Evolutionary conservation across 1,284 basidiomycete genomes (phyloP).

Genomic region (Naganishia albida): DNA sequence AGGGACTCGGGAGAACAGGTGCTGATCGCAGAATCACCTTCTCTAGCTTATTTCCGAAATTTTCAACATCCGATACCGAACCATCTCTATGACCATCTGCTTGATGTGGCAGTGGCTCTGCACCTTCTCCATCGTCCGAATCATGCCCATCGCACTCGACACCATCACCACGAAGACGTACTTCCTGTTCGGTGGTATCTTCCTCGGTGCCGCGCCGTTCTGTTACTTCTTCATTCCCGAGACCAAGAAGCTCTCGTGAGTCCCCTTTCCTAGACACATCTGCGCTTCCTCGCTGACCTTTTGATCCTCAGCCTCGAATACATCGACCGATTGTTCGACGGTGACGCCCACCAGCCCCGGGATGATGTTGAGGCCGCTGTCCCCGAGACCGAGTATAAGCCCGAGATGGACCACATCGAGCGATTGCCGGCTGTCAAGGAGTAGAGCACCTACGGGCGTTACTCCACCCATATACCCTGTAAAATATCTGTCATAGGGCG

Average conservation of each 20-base stretch:
- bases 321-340: slow-evolving; percentile 35
- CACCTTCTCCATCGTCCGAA: slow-evolving; percentile 40
- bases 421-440: slow-evolving; percentile 29
- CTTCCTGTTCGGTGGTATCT: slow-evolving; percentile 35
- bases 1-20: neutral
- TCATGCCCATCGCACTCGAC: slow-evolving; percentile 35
- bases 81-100: slow-evolving; percentile 39
- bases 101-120: slow-evolving; percentile 40
- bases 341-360: neutral
- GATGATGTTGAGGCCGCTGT: slow-evolving; percentile 29
- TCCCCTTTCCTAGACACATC: neutral
- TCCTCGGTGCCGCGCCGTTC: slow-evolving; percentile 32
- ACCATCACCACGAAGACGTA: slow-evolving; percentile 36
- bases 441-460: neutral
- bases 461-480: neutral
- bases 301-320: neutral
- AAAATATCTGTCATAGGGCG: neutral
- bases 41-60: slow-evolving; percentile 42
- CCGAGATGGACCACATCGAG: slow-evolving; percentile 32
- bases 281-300: neutral
- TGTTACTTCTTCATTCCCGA: slow-evolving; percentile 37
- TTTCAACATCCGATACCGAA: slow-evolving; percentile 39
- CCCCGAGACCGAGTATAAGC: slow-evolving; percentile 31
- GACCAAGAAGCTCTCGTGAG: slow-evolving; percentile 28
- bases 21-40: slow-evolving; percentile 15